Conservation (phyloP, 139 green algal genomes). For the Coccomyxa sp. region DNA sequence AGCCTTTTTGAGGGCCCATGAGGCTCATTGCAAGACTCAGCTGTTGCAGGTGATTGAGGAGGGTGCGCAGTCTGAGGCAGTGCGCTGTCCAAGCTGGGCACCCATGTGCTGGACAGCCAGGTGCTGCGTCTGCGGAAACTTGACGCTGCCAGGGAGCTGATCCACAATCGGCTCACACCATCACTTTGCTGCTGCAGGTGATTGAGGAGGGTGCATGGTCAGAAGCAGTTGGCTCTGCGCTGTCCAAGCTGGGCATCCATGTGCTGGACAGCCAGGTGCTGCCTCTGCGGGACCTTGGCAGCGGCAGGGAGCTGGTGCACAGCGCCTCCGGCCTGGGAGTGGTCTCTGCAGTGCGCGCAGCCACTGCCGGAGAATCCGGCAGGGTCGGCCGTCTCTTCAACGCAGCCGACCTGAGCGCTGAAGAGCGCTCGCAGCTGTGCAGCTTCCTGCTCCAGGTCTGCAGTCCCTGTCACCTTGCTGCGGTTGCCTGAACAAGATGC, state of each 20-base stretch:
- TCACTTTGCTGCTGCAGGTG: constrained; percentile 18
- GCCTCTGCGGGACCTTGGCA: not conserved
- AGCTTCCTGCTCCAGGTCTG: constrained; percentile 55
- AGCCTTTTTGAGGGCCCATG: too few relatives aligned
- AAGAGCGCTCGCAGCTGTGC: constrained; percentile 56
- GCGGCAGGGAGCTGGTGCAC: not conserved
- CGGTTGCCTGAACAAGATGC: too few relatives aligned
- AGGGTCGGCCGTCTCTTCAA: not conserved
- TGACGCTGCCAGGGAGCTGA: not conserved
- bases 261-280: constrained; percentile 38
- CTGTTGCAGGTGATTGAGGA: constrained; percentile 34
- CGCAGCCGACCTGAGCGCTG: constrained; percentile 7
- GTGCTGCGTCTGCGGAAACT: constrained; percentile 6
- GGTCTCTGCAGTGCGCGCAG: not conserved
- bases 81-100: constrained; percentile 42
- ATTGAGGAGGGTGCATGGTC: constrained; percentile 56
- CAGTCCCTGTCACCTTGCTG: too few relatives aligned
- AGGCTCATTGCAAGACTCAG: too few relatives aligned
- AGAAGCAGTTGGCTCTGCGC: constrained; percentile 35
- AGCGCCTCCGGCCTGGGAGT: not conserved
- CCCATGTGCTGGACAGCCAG: constrained; percentile 35
- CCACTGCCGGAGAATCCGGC: not conserved
- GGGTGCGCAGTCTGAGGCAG: constrained; percentile 52
- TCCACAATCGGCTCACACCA: too few relatives aligned
- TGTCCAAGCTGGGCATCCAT: constrained; percentile 39